phyloP scores from a whole-genome alignment of 176 grass and related monocot species.

The Oropetium thomaeum region DNA sequence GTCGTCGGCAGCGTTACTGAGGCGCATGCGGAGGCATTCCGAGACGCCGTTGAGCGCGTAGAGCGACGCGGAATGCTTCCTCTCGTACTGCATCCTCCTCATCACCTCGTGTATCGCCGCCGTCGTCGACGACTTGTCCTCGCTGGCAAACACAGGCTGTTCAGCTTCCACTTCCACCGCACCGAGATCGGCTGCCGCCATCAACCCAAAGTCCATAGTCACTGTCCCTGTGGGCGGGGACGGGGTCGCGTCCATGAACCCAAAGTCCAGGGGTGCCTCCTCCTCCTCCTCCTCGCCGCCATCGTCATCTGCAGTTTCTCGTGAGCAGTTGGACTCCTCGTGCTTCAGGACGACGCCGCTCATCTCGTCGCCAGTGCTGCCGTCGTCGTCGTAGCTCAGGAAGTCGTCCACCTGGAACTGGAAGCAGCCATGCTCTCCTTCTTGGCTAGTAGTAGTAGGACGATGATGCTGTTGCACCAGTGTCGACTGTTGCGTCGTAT shows the following conservation, averaged over 20 bases:
- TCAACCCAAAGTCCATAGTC: conserved; percentile 36
- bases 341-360: conserved; percentile 20
- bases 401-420: conserved; percentile 39
- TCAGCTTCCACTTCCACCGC: conserved; percentile 4
- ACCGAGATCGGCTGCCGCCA: conserved; percentile 6
- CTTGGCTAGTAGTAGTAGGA: not conserved
- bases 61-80: conserved; percentile 56
- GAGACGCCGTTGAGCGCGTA: conserved; percentile 57
- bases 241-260: conserved; percentile 25
- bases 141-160: too few species aligned
- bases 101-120: conserved; percentile 31
- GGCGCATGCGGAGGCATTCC: conserved; percentile 56
- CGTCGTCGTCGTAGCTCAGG: conserved; percentile 23
- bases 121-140: too few species aligned
- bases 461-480: not conserved
- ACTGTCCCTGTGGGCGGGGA: not conserved
- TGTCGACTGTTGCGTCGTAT: not conserved
- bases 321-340: conserved; percentile 29
- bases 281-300: conserved; percentile 24
- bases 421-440: not conserved
- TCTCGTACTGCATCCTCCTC: conserved; percentile 69
- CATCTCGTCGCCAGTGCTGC: not conserved
- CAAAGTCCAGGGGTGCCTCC: conserved; percentile 34
- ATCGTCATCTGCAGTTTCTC: not conserved
- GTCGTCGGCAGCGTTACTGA: not conserved